Percentiles rank a stretch among this genome's conserved stretches.
Evolutionary conservation across 2,329 filamentous ascomycete genomes (phyloP).

Genomic region (Pestalotiopsis sp.): DNA sequence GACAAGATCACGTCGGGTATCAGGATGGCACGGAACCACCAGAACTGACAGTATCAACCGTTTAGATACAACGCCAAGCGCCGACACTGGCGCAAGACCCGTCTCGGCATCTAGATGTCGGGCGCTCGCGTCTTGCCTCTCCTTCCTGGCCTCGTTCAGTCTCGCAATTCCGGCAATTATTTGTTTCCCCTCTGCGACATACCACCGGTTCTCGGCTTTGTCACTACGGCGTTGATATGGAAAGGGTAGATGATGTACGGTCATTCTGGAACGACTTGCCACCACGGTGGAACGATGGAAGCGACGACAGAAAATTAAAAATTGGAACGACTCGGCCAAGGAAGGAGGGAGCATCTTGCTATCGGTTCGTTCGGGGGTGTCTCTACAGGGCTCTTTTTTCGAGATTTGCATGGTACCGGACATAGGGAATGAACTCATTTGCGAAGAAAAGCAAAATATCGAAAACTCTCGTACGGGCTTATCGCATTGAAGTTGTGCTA

Average conservation of each 20-base stretch:
- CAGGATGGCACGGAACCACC: not conserved
- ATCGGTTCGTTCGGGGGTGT: slow-evolving; percentile 18
- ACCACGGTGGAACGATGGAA: not conserved
- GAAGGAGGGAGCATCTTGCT: slow-evolving; percentile 5
- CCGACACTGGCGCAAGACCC: slow-evolving; percentile 99
- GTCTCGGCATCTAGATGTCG: slow-evolving; percentile 91
- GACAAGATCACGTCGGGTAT: not conserved
- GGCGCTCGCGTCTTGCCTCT: slow-evolving; percentile 34
- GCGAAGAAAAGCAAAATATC: slow-evolving; percentile 24
- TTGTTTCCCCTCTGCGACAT: slow-evolving; percentile 11
- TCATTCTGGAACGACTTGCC: slow-evolving; percentile 4
- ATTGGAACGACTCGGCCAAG: not conserved
- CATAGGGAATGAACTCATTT: slow-evolving; percentile 41
- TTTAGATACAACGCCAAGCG: slow-evolving; percentile 99
- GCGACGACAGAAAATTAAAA: slow-evolving; percentile 4
- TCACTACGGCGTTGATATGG: slow-evolving; percentile 14
- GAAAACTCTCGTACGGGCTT: not conserved
- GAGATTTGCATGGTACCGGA: slow-evolving; percentile 42
- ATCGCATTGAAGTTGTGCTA: not conserved
- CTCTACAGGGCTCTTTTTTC: slow-evolving; percentile 18
- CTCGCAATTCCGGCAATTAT: slow-evolving; percentile 17
- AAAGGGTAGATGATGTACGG: slow-evolving; percentile 14
- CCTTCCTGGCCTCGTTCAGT: slow-evolving; percentile 34
- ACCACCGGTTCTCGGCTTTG: slow-evolving; percentile 10
- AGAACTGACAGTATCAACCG: not conserved